These are phyloP conservation scores for Fusarium tanahbumbuense DNA, from an alignment of 2,329 filamentous ascomycete genomes.

Conservation along the genomic window DNA sequence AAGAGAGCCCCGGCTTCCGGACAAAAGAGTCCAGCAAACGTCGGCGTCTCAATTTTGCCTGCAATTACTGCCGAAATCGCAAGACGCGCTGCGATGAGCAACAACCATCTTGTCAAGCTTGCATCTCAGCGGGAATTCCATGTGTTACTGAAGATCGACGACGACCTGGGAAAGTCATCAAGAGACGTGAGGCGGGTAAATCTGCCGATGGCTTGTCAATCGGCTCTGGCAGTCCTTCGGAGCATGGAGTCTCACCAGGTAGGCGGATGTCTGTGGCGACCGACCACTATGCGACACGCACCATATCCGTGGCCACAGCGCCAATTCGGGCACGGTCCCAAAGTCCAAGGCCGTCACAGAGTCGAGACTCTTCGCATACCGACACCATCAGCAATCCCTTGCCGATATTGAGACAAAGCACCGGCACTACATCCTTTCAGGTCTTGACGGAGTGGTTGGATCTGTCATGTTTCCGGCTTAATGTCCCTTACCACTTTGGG, in stretches of 20 bases:
- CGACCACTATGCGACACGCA: neutral
- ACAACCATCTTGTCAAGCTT: slow-evolving; percentile 6
- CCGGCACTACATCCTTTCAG: neutral
- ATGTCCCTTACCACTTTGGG: slow-evolving; percentile 19
- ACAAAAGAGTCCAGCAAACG: neutral
- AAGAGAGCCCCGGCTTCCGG: slow-evolving; percentile 11
- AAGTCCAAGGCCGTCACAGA: slow-evolving; percentile 2
- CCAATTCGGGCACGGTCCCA: neutral
- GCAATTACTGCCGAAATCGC: slow-evolving; percentile 17
- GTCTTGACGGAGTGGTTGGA: slow-evolving; percentile 9
- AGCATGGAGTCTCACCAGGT: neutral
- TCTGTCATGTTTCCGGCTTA: slow-evolving; percentile 6
- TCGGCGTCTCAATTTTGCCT: slow-evolving; percentile 21
- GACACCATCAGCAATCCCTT: slow-evolving; percentile 8
- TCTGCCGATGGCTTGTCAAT: neutral
- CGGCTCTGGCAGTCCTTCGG: neutral
- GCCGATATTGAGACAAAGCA: neutral
- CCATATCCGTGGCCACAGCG: neutral
- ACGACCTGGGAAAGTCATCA: slow-evolving; percentile 3
- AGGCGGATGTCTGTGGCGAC: neutral
- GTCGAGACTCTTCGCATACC: slow-evolving; percentile 11
- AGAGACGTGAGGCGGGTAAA: slow-evolving; percentile 12
- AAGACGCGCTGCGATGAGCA: slow-evolving; percentile 17
- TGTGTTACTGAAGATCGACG: slow-evolving; percentile 18
- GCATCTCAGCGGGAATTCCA: neutral